Conservation (phyloP, 306 rosid species). For the Begonia peltatifolia region DNA sequence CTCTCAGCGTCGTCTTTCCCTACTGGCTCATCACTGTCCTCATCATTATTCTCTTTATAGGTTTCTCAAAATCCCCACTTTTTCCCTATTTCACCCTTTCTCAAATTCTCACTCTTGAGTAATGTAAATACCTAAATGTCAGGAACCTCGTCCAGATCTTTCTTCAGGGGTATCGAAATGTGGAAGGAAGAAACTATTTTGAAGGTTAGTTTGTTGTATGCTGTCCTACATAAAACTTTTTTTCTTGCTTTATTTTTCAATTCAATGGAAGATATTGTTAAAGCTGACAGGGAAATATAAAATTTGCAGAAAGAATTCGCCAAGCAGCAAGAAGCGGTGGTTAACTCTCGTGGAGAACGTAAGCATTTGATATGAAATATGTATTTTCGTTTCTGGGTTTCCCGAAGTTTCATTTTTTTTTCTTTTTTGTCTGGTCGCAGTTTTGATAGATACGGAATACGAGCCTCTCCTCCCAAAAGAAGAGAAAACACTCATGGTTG, state of each 20-base stretch:
- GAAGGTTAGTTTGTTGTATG: constrained; percentile 21
- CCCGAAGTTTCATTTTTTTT: background rate
- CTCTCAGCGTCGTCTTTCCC: constrained; percentile 90
- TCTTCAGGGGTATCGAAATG: constrained; percentile 53
- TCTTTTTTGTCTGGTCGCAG: constrained; percentile 20
- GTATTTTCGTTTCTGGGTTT: background rate
- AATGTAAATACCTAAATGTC: background rate
- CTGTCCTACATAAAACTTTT: background rate
- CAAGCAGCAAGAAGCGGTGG: constrained; percentile 12
- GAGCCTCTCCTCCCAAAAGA: constrained; percentile 43
- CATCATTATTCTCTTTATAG: constrained; percentile 68
- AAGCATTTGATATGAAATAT: constrained; percentile 3
- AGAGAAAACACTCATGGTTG: constrained; percentile 44
- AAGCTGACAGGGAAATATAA: background rate
- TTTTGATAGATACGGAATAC: constrained; percentile 31
- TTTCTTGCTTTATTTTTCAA: background rate
- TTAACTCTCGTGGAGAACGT: constrained; percentile 40
- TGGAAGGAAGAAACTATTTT: constrained; percentile 66
- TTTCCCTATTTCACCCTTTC: too few species aligned
- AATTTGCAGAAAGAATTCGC: constrained; percentile 41
- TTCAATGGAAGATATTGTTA: too few species aligned
- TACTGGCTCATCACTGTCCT: constrained; percentile 88
- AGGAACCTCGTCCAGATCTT: constrained; percentile 87
- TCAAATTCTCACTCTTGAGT: background rate
- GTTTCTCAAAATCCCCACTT: constrained; percentile 8